Evolutionary conservation across 805 yeast genomes (phyloP).

Genomic region (Zygotorulaspora sp.): DNA sequence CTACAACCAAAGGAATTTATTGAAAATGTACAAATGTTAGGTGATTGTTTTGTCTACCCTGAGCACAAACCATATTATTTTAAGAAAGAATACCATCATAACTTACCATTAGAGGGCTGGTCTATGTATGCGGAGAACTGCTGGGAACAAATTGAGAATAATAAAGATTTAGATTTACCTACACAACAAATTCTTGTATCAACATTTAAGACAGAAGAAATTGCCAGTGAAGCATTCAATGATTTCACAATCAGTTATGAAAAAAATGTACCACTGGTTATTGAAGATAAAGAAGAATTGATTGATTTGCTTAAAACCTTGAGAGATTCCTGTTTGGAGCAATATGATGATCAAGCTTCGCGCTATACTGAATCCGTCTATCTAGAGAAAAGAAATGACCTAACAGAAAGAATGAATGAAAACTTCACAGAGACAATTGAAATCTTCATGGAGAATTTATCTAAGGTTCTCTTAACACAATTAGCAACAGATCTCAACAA

Average conservation of each 20-base stretch:
- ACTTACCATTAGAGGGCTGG: slow-evolving; percentile 95
- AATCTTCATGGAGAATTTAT: slow-evolving; percentile 38
- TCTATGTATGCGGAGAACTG: slow-evolving; percentile 81
- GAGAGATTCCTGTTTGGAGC: slow-evolving; percentile 43
- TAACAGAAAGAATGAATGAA: slow-evolving; percentile 46
- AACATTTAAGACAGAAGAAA: slow-evolving; percentile 90
- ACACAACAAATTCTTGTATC: slow-evolving; percentile 96
- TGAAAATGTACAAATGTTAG: slow-evolving; percentile 55
- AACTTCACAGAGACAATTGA: slow-evolving; percentile 44
- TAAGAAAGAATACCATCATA: slow-evolving; percentile 69
- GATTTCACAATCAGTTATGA: slow-evolving; percentile 40
- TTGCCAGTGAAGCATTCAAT: slow-evolving; percentile 50
- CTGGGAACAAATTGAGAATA: slow-evolving; percentile 91
- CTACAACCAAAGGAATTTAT: slow-evolving; percentile 70
- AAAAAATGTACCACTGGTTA: slow-evolving; percentile 27
- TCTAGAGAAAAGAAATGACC: slow-evolving; percentile 49
- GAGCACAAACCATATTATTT: slow-evolving; percentile 41
- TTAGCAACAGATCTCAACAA: slow-evolving; percentile 30
- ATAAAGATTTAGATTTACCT: slow-evolving; percentile 92
- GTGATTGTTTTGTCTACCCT: slow-evolving; percentile 50
- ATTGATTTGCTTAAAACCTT: slow-evolving; percentile 44
- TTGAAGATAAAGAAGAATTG: slow-evolving; percentile 32
- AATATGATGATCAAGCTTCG: slow-evolving; percentile 69
- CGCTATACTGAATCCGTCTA: slow-evolving; percentile 69
- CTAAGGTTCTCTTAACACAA: slow-evolving; percentile 32